Percentiles rank a stretch among this genome's conserved stretches.
Conservation (phyloP, 176 grass and related monocot genomes). For the Raddia guianensis region DNA sequence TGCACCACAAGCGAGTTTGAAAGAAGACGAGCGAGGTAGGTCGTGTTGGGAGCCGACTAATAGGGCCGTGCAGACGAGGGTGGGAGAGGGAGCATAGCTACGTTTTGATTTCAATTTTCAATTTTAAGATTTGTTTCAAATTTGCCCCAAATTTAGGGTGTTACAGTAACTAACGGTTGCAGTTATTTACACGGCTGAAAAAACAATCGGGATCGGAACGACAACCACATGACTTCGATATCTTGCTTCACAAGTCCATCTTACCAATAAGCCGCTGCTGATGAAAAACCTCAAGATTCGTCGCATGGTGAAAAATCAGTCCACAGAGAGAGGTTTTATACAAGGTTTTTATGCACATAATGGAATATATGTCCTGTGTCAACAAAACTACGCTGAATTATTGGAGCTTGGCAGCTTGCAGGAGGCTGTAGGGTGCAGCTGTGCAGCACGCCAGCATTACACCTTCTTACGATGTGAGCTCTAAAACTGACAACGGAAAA, state of each 20-base stretch:
- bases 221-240: not conserved
- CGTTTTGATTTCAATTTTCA: no score
- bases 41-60: no score
- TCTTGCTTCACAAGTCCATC: not conserved
- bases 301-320: not conserved
- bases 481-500: not conserved
- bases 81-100: no score
- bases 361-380: not conserved
- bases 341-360: slow-evolving; percentile 25
- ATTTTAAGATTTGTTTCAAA: no score
- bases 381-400: slow-evolving; percentile 38
- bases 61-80: no score
- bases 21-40: no score
- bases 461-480: slow-evolving; percentile 13
- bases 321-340: slow-evolving; percentile 6
- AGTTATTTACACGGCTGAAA: no score
- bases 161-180: no score
- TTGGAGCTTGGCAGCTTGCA: not conserved
- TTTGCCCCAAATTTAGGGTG: no score
- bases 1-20: no score
- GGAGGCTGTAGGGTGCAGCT: slow-evolving; percentile 6
- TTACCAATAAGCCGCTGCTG: not conserved
- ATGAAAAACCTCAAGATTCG: not conserved
- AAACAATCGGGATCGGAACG: no score
- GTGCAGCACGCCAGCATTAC: not conserved